phyloP scores from a whole-genome alignment of 1,284 basidiomycete genomes.

The Cryptococcus maquisensis region DNA sequence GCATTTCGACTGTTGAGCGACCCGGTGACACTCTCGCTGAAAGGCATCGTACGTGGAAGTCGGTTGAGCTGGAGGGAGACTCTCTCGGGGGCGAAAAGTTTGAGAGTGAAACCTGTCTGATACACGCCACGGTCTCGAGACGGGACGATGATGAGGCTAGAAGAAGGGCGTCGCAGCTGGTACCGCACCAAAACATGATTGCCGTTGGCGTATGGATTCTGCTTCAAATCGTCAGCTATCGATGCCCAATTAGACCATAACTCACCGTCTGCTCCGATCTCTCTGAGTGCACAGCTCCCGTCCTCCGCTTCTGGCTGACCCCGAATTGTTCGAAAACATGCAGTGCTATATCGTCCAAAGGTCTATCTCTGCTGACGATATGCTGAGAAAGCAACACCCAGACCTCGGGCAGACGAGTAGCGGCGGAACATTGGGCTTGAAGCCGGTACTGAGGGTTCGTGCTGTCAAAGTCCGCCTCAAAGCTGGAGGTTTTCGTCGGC shows the following conservation, averaged over 20 bases:
- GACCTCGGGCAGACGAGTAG: constrained; percentile 49
- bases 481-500: constrained; percentile 12
- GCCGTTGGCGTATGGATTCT: constrained; percentile 63
- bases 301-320: neutral
- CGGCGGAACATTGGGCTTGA: constrained; percentile 7
- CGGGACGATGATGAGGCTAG: constrained; percentile 28
- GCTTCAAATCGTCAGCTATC: no score
- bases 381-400: constrained; percentile 82
- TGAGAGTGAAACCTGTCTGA: constrained; percentile 41
- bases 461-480: neutral
- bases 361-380: constrained; percentile 56
- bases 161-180: constrained; percentile 18
- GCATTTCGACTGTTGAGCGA: constrained; percentile 65
- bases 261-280: neutral
- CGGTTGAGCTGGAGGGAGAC: constrained; percentile 25
- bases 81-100: constrained; percentile 27
- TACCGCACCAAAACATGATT: constrained; percentile 64
- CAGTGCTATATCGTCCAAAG: constrained; percentile 66
- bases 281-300: neutral
- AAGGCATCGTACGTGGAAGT: constrained; percentile 30
- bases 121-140: constrained; percentile 34
- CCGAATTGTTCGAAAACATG: constrained; percentile 51
- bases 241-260: neutral
- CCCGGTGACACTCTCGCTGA: constrained; percentile 52
- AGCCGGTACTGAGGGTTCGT: constrained; percentile 29